Conservation (phyloP, 192 early-diverging fungal species). For the Coemansia brasiliensis region DNA sequence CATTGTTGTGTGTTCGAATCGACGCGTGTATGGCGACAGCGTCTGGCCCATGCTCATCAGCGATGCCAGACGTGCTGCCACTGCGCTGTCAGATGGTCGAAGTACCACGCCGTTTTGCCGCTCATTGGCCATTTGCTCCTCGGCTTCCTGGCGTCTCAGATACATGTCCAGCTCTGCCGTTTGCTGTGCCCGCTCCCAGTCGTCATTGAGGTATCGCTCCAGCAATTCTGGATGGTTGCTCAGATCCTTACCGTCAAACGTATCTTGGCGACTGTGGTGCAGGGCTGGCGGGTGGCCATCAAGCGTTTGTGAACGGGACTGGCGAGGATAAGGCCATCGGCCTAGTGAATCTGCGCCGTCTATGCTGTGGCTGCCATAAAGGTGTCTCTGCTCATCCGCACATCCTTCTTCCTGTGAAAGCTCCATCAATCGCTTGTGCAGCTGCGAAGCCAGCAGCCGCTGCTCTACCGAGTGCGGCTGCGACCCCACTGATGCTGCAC, state of each 20-base stretch:
- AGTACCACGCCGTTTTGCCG: slow-evolving; percentile 58
- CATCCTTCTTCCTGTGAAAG: slow-evolving; percentile 15
- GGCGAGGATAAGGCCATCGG: not conserved
- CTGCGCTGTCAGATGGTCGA: slow-evolving; percentile 72
- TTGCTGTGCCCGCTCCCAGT: slow-evolving; percentile 51
- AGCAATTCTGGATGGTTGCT: slow-evolving; percentile 24
- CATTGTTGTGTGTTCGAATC: slow-evolving; percentile 78
- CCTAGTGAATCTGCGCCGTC: not conserved
- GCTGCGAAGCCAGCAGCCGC: slow-evolving; percentile 43
- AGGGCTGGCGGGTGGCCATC: not conserved
- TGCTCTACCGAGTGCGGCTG: slow-evolving; percentile 27
- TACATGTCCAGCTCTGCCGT: slow-evolving; percentile 26
- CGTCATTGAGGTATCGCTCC: slow-evolving; percentile 42
- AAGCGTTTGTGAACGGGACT: not conserved
- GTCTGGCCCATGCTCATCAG: slow-evolving; percentile 85
- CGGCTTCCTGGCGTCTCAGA: slow-evolving; percentile 10
- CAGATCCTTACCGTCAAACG: too few species aligned
- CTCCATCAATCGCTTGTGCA: slow-evolving; percentile 45
- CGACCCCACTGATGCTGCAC: slow-evolving; percentile 28
- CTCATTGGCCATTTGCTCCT: slow-evolving; percentile 17
- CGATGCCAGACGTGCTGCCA: slow-evolving; percentile 85
- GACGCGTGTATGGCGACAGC: slow-evolving; percentile 80
- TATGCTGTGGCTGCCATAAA: slow-evolving; percentile 1
- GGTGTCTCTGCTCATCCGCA: not conserved
- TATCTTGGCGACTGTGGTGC: slow-evolving; percentile 1